Evolutionary conservation across 2,329 filamentous ascomycete genomes (phyloP).

Genomic region (Alternaria ventricosa): DNA sequence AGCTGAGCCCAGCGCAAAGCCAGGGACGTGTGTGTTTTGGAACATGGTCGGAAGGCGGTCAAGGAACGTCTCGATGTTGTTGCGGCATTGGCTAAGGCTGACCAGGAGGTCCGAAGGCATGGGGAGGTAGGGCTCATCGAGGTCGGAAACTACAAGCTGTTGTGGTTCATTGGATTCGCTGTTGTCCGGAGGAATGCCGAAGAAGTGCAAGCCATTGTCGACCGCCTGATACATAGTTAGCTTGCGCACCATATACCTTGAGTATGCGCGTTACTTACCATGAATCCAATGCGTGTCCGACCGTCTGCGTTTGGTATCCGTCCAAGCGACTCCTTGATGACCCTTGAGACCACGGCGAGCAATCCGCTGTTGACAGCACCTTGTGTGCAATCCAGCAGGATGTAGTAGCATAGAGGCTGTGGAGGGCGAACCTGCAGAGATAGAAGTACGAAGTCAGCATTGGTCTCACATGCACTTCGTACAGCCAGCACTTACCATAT

Average conservation of each 20-base stretch:
- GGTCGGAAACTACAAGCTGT: conserved; percentile 93
- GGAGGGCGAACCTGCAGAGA: conserved; percentile 71
- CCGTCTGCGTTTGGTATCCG: conserved; percentile 98
- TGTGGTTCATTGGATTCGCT: conserved; percentile 84
- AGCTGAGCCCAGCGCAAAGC: conserved; percentile 94
- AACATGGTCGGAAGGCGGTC: conserved; percentile 95
- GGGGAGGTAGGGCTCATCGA: conserved; percentile 95
- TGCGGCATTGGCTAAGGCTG: conserved; percentile 83
- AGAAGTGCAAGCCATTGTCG: conserved; percentile 94
- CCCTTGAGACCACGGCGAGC: conserved; percentile 88
- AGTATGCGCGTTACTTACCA: conserved; percentile 55
- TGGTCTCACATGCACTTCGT: neutral
- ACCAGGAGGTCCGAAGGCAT: conserved; percentile 92
- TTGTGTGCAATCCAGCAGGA: conserved; percentile 35
- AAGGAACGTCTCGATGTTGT: conserved; percentile 90
- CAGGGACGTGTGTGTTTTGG: conserved; percentile 86
- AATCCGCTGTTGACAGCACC: conserved; percentile 83
- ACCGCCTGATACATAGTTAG: conserved; percentile 59
- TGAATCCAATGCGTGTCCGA: conserved; percentile 89
- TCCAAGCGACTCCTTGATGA: conserved; percentile 92
- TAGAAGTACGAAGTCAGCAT: neutral
- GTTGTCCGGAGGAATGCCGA: conserved; percentile 87
- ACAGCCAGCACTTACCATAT: conserved; percentile 70
- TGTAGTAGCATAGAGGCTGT: conserved; percentile 66
- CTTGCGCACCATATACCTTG: neutral